phyloP scores from a whole-genome alignment of 805 yeast species.

The Wickerhamiella shivajii region DNA sequence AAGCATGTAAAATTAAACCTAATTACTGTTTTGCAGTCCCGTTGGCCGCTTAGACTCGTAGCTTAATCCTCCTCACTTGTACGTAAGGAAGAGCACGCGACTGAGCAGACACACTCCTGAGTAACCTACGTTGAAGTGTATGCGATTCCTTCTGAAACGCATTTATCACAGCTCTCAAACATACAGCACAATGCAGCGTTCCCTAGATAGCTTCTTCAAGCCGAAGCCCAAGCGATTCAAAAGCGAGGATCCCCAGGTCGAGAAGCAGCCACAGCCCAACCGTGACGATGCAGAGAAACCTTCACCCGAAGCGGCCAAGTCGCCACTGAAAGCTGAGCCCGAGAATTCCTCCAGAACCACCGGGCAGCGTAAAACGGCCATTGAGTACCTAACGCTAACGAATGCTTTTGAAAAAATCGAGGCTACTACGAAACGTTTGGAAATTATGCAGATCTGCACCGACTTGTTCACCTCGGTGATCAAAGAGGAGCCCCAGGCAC shows the following conservation, averaged over 20 bases:
- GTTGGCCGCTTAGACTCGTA: no score
- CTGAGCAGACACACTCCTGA: no score
- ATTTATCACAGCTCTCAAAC: no score
- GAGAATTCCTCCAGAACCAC: neutral
- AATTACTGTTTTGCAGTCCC: no score
- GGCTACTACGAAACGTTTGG: conserved; percentile 64
- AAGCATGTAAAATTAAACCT: no score
- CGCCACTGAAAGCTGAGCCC: neutral
- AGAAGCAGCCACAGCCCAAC: neutral
- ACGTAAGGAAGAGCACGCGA: no score
- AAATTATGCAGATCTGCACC: conserved; percentile 62
- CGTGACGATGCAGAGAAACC: neutral
- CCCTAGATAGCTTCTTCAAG: conserved; percentile 17
- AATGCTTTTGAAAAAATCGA: conserved; percentile 67
- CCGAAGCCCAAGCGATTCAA: conserved; percentile 1
- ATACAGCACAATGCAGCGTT: conserved; percentile 17
- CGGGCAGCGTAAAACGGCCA: conserved; percentile 8
- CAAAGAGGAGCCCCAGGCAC: conserved; percentile 34
- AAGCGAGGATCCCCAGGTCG: neutral
- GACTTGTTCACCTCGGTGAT: conserved; percentile 57
- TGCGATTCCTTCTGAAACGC: no score
- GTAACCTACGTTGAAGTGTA: no score
- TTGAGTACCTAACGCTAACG: conserved; percentile 34
- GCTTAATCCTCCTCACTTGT: no score
- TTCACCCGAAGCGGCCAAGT: neutral